These are phyloP conservation scores for Trypanosoma theileri DNA, from an alignment of 208 protist species.

Conservation along the genomic window DNA sequence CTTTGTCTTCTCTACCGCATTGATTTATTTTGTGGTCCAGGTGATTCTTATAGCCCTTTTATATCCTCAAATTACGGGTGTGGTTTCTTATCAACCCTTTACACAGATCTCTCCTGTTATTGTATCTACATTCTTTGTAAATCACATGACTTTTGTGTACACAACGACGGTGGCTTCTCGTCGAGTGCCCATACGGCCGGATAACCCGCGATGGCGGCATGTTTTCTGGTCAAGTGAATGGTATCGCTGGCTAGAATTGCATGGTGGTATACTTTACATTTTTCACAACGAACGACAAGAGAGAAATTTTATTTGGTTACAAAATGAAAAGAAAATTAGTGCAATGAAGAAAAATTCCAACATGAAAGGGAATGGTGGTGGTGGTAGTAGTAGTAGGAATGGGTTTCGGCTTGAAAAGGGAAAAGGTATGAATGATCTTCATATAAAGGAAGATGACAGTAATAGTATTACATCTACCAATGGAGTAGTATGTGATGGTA, in stretches of 20 bases:
- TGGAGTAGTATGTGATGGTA: not conserved
- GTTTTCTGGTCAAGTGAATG: conserved; percentile 70
- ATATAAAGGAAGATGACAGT: too few relatives aligned
- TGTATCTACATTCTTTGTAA: conserved; percentile 63
- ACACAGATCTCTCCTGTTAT: conserved; percentile 66
- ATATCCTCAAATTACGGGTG: conserved; percentile 52
- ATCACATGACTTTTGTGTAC: conserved; percentile 79
- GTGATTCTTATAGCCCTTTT: conserved; percentile 41
- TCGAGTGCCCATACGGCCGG: conserved; percentile 62
- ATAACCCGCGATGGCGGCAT: conserved; percentile 58
- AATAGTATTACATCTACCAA: too few relatives aligned
- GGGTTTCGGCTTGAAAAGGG: not conserved
- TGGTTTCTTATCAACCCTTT: conserved; percentile 71
- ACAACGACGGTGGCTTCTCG: conserved; percentile 53
- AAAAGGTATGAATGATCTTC: not conserved
- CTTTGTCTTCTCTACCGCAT: conserved; percentile 67
- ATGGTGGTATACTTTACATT: conserved; percentile 81
- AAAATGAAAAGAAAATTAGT: conserved; percentile 23
- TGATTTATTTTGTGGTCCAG: conserved; percentile 61
- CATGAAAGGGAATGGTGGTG: too few relatives aligned
- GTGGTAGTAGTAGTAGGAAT: not conserved
- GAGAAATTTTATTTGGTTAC: conserved; percentile 56
- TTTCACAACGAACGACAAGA: conserved; percentile 78
- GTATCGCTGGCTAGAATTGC: conserved; percentile 75
- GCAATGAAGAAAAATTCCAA: not conserved